These are phyloP conservation scores for Prunus padus DNA, from an alignment of 306 rosid species.

Conservation along the genomic window DNA sequence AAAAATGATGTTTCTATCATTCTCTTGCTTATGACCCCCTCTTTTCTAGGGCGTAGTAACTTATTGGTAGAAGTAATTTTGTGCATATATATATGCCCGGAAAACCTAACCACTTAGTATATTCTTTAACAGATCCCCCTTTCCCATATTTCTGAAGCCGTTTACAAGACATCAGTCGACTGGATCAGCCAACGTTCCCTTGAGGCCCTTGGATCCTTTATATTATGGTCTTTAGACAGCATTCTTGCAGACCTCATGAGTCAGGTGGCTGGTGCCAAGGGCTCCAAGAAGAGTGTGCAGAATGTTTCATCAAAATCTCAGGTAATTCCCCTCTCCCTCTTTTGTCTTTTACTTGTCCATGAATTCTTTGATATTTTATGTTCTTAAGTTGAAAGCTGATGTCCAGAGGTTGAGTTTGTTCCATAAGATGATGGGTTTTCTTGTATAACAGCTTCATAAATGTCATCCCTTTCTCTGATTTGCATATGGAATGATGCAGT, in stretches of 20 bases:
- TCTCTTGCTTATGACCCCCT: background rate
- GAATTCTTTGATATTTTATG: background rate
- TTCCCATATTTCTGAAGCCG: slow-evolving; percentile 67
- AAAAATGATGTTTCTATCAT: background rate
- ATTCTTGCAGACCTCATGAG: slow-evolving; percentile 63
- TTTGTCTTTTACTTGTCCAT: background rate
- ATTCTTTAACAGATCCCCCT: slow-evolving; percentile 63
- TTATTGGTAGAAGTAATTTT: background rate
- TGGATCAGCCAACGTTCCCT: slow-evolving; percentile 65
- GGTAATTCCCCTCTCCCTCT: slow-evolving; percentile 42
- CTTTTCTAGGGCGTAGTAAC: background rate
- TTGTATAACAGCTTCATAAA: background rate
- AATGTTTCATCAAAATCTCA: slow-evolving; percentile 73
- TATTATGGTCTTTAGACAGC: slow-evolving; percentile 73
- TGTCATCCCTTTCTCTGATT: background rate
- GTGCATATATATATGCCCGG: background rate
- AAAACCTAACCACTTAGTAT: slow-evolving; percentile 10
- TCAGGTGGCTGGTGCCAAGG: slow-evolving; percentile 63
- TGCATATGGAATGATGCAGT: background rate
- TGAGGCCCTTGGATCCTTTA: slow-evolving; percentile 60
- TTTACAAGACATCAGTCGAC: slow-evolving; percentile 70
- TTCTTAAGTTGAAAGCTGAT: background rate
- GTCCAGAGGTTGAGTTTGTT: background rate
- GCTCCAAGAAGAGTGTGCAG: slow-evolving; percentile 67
- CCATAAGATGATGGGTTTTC: background rate